Evolutionary conservation across 2,329 filamentous ascomycete species (phyloP).

Genomic region (Ustilaginoidea virens): DNA sequence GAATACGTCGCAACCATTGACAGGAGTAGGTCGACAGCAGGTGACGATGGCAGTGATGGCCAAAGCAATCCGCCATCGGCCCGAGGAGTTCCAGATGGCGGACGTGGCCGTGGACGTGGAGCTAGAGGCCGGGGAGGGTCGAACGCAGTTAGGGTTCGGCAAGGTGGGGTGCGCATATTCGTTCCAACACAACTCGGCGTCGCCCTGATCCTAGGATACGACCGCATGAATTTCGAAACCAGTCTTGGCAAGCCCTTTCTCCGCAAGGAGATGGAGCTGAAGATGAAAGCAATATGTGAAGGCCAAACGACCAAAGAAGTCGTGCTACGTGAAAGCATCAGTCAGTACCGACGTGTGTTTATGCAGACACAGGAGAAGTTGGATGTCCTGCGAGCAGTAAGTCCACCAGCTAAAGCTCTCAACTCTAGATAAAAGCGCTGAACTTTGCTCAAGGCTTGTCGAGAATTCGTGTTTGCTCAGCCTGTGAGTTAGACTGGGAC

Average conservation of each 20-base stretch:
- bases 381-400: conserved; percentile 45
- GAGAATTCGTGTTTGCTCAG: conserved; percentile 20
- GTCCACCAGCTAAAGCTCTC: conserved; percentile 14
- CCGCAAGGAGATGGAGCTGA: conserved; percentile 92
- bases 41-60: conserved; percentile 24
- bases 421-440: background rate
- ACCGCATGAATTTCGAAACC: conserved; percentile 82
- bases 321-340: conserved; percentile 70
- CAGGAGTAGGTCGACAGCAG: conserved; percentile 21
- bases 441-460: conserved; percentile 17
- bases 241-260: conserved; percentile 92
- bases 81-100: conserved; percentile 10
- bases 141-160: conserved; percentile 25
- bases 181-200: conserved; percentile 85
- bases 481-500: conserved; percentile 1
- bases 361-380: conserved; percentile 66
- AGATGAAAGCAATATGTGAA: conserved; percentile 94
- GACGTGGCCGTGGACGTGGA: conserved; percentile 30
- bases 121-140: conserved; percentile 22
- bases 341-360: conserved; percentile 79
- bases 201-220: conserved; percentile 85
- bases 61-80: conserved; percentile 20
- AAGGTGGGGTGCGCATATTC: conserved; percentile 59
- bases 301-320: conserved; percentile 59
- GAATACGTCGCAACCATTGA: conserved; percentile 62